Evolutionary conservation across 129 eudicot species (phyloP).

Genomic region (Heracleum sosnowskyi): DNA sequence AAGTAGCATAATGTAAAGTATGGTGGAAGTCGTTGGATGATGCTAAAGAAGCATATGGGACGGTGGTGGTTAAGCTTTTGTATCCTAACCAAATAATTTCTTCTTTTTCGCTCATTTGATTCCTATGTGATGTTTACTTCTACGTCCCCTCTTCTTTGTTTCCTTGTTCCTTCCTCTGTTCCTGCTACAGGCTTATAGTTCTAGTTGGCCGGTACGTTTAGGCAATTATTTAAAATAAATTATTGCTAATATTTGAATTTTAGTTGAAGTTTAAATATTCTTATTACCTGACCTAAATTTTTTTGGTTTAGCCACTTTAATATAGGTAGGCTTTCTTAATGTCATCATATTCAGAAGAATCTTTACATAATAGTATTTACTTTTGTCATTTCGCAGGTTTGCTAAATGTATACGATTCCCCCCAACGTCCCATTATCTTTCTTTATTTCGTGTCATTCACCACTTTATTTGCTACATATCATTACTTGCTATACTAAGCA

Average conservation of each 20-base stretch:
- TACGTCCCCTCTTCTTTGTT: not conserved
- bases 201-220: too few species aligned
- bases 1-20: not conserved
- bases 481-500: too few species aligned
- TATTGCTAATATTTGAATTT: too few species aligned
- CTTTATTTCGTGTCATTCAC: conserved; percentile 1
- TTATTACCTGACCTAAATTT: too few species aligned
- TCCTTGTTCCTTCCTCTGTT: too few species aligned
- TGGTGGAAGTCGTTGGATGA: not conserved
- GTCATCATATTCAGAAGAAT: too few species aligned
- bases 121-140: not conserved
- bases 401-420: not conserved
- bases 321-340: too few species aligned
- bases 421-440: conserved; percentile 6
- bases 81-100: not conserved
- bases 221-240: too few species aligned
- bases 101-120: not conserved
- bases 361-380: too few species aligned
- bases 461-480: not conserved
- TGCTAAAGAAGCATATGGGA: not conserved
- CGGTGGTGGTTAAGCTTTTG: not conserved
- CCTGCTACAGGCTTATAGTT: too few species aligned
- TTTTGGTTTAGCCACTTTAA: too few species aligned
- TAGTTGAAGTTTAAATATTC: too few species aligned
- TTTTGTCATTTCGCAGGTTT: conserved; percentile 1